These are phyloP conservation scores for Priceomyces melissophilus DNA, from an alignment of 805 yeast genomes.

Conservation along the genomic window DNA sequence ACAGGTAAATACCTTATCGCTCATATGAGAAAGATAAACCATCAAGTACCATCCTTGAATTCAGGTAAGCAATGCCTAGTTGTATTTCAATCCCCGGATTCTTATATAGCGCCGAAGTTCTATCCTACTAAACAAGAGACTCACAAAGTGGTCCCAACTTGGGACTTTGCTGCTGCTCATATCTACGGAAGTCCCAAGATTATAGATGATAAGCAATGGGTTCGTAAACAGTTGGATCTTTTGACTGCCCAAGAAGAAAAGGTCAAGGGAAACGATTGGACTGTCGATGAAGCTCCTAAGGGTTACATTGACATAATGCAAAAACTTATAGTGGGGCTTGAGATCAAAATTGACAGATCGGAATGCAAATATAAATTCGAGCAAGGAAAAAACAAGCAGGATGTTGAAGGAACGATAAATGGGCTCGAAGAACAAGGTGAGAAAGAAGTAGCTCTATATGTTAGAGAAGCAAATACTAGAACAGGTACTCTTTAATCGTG, in stretches of 20 bases:
- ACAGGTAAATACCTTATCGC: conserved; percentile 45
- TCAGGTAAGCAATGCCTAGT: conserved; percentile 41
- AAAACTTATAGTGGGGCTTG: conserved; percentile 54
- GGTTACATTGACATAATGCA: conserved; percentile 39
- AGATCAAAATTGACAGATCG: conserved; percentile 44
- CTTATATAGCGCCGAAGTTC: conserved; percentile 59
- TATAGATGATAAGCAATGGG: conserved; percentile 43
- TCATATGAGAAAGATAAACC: conserved; percentile 53
- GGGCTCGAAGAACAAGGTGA: conserved; percentile 42
- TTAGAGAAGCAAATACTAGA: conserved; percentile 13
- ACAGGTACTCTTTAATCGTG: background rate
- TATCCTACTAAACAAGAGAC: conserved; percentile 54
- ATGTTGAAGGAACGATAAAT: conserved; percentile 49
- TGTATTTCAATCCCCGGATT: conserved; percentile 49
- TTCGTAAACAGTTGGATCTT: conserved; percentile 40
- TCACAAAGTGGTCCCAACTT: conserved; percentile 66
- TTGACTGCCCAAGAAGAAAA: conserved; percentile 49
- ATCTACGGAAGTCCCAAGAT: conserved; percentile 48
- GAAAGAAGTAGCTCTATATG: conserved; percentile 25
- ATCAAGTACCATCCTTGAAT: conserved; percentile 43
- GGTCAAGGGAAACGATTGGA: conserved; percentile 46
- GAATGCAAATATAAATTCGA: conserved; percentile 59
- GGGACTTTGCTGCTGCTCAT: conserved; percentile 62
- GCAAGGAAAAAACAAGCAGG: conserved; percentile 43
- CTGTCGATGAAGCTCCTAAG: conserved; percentile 55